Base-by-base conservation (phyloP, 139 green algal species). In the Spirogloea muscicola region DNA sequence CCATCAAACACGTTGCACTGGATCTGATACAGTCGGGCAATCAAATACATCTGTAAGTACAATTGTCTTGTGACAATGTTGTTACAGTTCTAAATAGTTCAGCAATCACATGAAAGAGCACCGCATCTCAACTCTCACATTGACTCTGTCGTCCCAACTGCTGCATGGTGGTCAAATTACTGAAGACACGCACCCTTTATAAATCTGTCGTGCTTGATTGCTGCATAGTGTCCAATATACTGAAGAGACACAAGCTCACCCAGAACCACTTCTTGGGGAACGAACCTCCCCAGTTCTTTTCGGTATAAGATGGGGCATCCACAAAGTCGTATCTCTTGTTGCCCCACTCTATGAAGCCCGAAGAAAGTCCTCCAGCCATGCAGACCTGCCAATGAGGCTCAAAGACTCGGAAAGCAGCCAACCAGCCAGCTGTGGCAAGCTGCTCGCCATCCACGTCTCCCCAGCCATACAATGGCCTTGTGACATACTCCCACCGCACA, bases 261-360 rank as follows among this genome's bases (percentile, higher is more conserved):
- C 71, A 79, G 29, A 79, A 79, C 71, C 71, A 79, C 29, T 75
- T 79, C 43, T 36, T 7, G 1, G 94, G 94, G 83, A 98, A 98
- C 59, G 91, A 90, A 33, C 87, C 92, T 29, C 94, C 93, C 93
- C 93, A 98, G 85, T 98, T 98, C 86, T 98, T 98, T 79, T 98
- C 94, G 33, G 27, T 42, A 44, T 84, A 85, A 1, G 76, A 64
- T 16, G 72, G 85, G 33, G 86, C 80, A 42, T 87, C 62, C 60
- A 60, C 39, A 55, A 87, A 87, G 58, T 82, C 80, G 70, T 91
- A 91, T 6, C 86, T 80, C 67, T 89, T 42, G 25, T 77, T 86
- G 4, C 90, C 91, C 90, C 91, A 97, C 74, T 95, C 79, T n/a
- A 98, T 72, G 84, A 86, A 96, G 2, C 94, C 94, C 33, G 34